Evolutionary conservation across 805 yeast genomes (phyloP).

Genomic region (Sporopachydermia quercuum): DNA sequence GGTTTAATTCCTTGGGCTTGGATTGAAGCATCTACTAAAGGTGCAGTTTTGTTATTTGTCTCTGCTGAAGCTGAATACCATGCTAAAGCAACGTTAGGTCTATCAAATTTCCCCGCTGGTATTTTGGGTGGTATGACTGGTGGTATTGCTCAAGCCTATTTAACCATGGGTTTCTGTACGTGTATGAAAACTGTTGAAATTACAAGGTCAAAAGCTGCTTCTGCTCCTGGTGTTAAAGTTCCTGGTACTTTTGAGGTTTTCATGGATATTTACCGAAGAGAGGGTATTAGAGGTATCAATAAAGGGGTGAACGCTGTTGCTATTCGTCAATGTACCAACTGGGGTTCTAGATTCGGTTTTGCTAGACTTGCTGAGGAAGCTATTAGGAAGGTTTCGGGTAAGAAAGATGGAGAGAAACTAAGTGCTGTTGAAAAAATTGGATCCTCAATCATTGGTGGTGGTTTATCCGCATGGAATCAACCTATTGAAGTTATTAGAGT

Average conservation of each 20-base stretch:
- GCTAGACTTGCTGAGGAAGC: constrained; percentile 82
- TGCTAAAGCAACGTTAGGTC: constrained; percentile 40
- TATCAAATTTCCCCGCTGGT: constrained; percentile 63
- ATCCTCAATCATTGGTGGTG: constrained; percentile 90
- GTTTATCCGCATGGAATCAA: constrained; percentile 96
- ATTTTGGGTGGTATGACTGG: constrained; percentile 93
- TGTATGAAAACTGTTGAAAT: constrained; percentile 99
- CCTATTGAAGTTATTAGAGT: constrained; percentile 97
- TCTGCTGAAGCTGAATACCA: constrained; percentile 84
- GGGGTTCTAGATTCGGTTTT: constrained; percentile 97
- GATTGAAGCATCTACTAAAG: constrained; percentile 98
- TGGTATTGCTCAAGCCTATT: constrained; percentile 92
- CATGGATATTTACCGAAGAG: constrained; percentile 65
- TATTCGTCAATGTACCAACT: constrained; percentile 95
- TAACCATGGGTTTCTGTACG: constrained; percentile 96
- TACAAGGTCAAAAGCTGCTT: constrained; percentile 71
- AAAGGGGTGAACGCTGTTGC: constrained; percentile 98
- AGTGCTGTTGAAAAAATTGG: constrained; percentile 66
- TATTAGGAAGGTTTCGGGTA: constrained; percentile 50
- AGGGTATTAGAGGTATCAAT: constrained; percentile 90
- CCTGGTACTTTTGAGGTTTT: constrained; percentile 77
- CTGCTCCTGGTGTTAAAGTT: constrained; percentile 46
- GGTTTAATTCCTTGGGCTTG: constrained; percentile 99
- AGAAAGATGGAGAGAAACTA: constrained; percentile 46
- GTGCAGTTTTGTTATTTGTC: constrained; percentile 87